Evolutionary conservation across 2,329 filamentous ascomycete genomes (phyloP), one percentile per base, ranked within the genome.

Genomic region (Penicillium sp.): DNA sequence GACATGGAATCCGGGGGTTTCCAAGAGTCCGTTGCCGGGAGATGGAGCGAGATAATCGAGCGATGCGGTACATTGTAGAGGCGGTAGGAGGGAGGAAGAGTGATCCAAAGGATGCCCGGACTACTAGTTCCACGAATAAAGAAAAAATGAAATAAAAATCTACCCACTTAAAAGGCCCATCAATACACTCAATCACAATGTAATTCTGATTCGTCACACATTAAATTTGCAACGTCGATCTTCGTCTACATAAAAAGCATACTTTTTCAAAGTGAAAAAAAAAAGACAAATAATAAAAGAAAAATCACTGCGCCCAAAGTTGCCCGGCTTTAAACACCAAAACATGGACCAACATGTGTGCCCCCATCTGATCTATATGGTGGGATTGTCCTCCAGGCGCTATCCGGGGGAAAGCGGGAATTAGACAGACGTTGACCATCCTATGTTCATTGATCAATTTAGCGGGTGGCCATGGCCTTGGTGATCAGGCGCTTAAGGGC

Each of bases 401-500:
- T 41, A 41, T 41, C 51, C 57, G 21, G 53, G 46, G 46, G 45
- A 60, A 50, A 53, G 29, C 33, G 29, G 58, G 53, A 61, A 47
- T 51, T 54, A 48, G 53, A 57, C 53, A 63, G 49, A 55, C 43
- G 62, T 65, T 61, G 58, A 60, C 57, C 64, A 58, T 62, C 63
- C 60, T 66, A 67, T 68, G 63, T 65, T 66, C 64, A 67, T 63
- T 52, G 59, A 57, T 56, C 52, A n/a, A 56, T 76, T 87, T 93
- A 96, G 80, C 91, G 88, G 74, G 91, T 93, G 65, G 91, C 88
- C 91, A 96, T 96, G 72, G 90, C 93, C 90, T 98, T 99, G 81
- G 95, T 99, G 72, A 99, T 93, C 69, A 96, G 86, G 74, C 95
- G 86, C 91, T 98, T 99, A 65, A 99, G 86, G 61, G 92, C 92